Evolutionary conservation across 257 asterid genomes (phyloP).

Genomic region (Lavandula angustifolia): DNA sequence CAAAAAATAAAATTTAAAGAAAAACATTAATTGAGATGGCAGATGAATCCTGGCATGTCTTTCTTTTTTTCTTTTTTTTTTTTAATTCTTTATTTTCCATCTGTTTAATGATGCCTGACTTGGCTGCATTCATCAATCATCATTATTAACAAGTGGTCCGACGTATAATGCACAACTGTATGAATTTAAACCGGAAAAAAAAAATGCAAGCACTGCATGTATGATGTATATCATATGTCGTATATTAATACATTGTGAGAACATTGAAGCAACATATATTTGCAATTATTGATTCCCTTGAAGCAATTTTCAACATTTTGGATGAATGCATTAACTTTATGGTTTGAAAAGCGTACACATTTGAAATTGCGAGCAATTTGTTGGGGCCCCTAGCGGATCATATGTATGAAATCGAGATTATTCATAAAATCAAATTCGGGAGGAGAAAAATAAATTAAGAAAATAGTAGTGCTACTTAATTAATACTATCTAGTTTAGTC

Average conservation of each 20-base stretch:
- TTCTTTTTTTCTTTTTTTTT: not conserved
- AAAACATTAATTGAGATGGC: slow-evolving; percentile 25
- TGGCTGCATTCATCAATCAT: slow-evolving; percentile 22
- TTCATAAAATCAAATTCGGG: too few species aligned
- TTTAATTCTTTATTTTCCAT: too few species aligned
- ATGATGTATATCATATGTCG: too few species aligned
- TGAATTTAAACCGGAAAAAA: not conserved
- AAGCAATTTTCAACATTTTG: slow-evolving; percentile 29
- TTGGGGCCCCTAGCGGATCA: slow-evolving; percentile 35
- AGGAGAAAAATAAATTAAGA: not conserved
- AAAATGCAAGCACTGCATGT: not conserved
- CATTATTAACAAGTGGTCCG: slow-evolving; percentile 33
- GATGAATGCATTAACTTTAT: slow-evolving; percentile 41
- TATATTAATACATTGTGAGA: not conserved
- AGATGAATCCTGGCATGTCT: slow-evolving; percentile 30
- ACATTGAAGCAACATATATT: not conserved
- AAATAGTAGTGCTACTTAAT: too few species aligned
- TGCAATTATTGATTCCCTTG: slow-evolving; percentile 24
- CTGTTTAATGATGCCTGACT: slow-evolving; percentile 26
- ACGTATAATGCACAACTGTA: not conserved
- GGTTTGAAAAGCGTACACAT: slow-evolving; percentile 33
- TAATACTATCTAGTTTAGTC: too few species aligned
- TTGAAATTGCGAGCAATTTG: slow-evolving; percentile 36
- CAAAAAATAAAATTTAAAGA: not conserved
- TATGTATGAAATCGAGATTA: too few species aligned